Evolutionary conservation across 1,284 basidiomycete species (phyloP), one percentile per base, ranked within the genome.

Genomic region (Ustilago shanxiensis): DNA sequence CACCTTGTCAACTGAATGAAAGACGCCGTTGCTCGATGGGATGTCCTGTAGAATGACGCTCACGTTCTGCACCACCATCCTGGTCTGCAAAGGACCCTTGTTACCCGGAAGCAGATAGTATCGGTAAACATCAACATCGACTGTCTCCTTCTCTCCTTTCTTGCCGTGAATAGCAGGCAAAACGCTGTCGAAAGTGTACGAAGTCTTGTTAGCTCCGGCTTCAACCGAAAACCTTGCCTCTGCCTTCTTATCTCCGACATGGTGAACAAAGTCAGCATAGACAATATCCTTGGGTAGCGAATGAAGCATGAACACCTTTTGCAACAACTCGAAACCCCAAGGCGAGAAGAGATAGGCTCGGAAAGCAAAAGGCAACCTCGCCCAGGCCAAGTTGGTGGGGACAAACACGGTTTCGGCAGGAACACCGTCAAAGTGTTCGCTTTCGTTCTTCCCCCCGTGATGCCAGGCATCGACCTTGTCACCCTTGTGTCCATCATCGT

Each of bases 271-370:
- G 89, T 89, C 91, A 45, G 89, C 89, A 73, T 90, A 89, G 18
- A 92, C 82, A 45, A 91, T 87, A 26, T 88, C 86, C 44, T 89
- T 83, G 3, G 91, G 91, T 6, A 92, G 87, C 65, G 91, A 88
- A 86, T 93, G 92, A 85, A 90, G 92, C 73, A 90, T 88, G 26
- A 93, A 83, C 16, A 93, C 80, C 86, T 92, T 92, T 79, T 87
- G 89, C 59, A 93, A 81, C 2, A 88, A 89, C 41, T 83, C 86
- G 54, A 87, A 86, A 8, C 92, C 92, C 63, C 90, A 90, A 1
- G 90, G 90, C 9, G 91, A 92, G 87, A 93, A 92, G 60, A 93
- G 88, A 88, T 89, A 93, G 37, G 88, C 79, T 64, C 87, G 88
- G 51, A 93, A 88, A 58, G 88, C 89, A 44, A 73, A 82, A 0